Conservation (phyloP, 2,329 filamentous ascomycete genomes). For the Nigrospora sphaerica region DNA sequence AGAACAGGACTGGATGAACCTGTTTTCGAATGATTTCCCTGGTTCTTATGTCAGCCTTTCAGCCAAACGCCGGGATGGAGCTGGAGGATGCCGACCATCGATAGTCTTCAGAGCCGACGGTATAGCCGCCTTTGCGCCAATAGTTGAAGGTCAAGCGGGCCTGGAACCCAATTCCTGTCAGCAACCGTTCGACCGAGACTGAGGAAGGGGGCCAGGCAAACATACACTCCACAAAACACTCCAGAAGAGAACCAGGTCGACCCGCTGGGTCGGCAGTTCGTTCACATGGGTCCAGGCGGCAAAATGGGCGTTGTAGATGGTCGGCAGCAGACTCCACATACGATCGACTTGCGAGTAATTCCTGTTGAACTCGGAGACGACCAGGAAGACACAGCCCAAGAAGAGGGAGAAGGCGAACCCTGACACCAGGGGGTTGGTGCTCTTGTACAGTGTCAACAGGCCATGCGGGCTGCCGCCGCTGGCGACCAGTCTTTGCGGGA, state of each 20-base stretch:
- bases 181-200: background rate
- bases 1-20: slow-evolving; percentile 61
- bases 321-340: slow-evolving; percentile 83
- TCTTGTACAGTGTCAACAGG: slow-evolving; percentile 65
- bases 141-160: slow-evolving; percentile 89
- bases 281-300: slow-evolving; percentile 73
- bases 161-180: slow-evolving; percentile 30
- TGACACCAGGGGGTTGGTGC: slow-evolving; percentile 79
- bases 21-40: slow-evolving; percentile 65
- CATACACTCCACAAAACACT: slow-evolving; percentile 75
- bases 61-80: background rate
- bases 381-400: slow-evolving; percentile 64
- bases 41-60: background rate
- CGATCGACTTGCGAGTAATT: slow-evolving; percentile 98
- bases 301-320: slow-evolving; percentile 80
- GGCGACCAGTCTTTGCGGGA: slow-evolving; percentile 59
- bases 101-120: slow-evolving; percentile 87
- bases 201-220: background rate
- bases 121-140: slow-evolving; percentile 90
- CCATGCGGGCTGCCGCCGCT: slow-evolving; percentile 52
- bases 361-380: slow-evolving; percentile 75
- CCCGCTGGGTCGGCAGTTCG: slow-evolving; percentile 59
- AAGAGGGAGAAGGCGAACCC: slow-evolving; percentile 66
- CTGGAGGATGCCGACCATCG: slow-evolving; percentile 51
- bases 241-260: slow-evolving; percentile 67